Conservation (phyloP, 2,329 filamentous ascomycete species). For the Xylariaceae sp. region DNA sequence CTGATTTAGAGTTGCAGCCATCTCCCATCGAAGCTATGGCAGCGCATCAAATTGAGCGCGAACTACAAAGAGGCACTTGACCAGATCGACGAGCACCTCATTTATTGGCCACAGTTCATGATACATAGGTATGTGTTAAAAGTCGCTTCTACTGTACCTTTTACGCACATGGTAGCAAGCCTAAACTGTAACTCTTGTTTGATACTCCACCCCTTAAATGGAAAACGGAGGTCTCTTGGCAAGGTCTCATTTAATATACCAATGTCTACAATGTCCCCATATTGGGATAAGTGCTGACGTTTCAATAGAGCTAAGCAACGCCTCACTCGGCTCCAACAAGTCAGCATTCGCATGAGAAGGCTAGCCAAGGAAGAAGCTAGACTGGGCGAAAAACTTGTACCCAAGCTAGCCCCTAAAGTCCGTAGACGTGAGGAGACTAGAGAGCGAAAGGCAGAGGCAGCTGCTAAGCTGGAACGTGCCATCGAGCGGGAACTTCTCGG, state of each 20-base stretch:
- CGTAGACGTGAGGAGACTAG: constrained; percentile 75
- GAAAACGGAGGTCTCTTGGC: neutral
- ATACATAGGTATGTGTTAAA: constrained; percentile 28
- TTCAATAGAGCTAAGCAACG: constrained; percentile 79
- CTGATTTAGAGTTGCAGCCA: constrained; percentile 63
- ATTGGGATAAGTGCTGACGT: constrained; percentile 71
- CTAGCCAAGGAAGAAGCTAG: constrained; percentile 88
- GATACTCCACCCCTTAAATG: neutral
- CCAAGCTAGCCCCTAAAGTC: constrained; percentile 90
- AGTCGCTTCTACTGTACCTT: too few species aligned
- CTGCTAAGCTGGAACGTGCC: constrained; percentile 91
- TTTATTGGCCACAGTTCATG: constrained; percentile 91
- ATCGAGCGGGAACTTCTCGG: constrained; percentile 96
- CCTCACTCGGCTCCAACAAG: constrained; percentile 74
- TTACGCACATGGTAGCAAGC: too few species aligned
- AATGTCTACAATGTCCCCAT: neutral
- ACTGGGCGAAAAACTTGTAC: constrained; percentile 85
- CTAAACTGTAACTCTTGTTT: neutral
- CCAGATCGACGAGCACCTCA: constrained; percentile 82
- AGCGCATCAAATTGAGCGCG: constrained; percentile 84
- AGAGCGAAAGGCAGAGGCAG: constrained; percentile 77
- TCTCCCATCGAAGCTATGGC: constrained; percentile 91
- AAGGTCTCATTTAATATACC: neutral
- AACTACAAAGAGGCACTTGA: constrained; percentile 91
- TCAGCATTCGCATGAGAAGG: constrained; percentile 79